Evolutionary conservation across 139 green algal species (phyloP).

Genomic region (Chlorella sp.): DNA sequence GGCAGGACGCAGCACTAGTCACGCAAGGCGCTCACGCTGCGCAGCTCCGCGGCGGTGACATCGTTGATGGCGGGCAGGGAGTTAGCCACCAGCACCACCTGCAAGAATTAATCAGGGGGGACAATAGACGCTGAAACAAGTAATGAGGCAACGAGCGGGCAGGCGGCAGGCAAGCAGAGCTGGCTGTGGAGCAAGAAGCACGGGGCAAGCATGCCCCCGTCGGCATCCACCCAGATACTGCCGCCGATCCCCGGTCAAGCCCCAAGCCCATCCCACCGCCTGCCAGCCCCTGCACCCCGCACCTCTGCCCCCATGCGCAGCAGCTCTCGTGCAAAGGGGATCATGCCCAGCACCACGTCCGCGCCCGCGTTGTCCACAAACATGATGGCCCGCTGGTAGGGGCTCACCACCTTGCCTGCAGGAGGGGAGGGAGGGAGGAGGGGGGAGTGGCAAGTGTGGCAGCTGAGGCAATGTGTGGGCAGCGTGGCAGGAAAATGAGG

Average conservation of each 20-base stretch:
- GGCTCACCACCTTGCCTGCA: constrained; percentile 35
- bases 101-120: neutral
- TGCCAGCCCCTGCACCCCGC: neutral
- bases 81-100: constrained; percentile 94
- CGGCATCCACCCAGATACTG: too few relatives aligned
- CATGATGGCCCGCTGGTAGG: constrained; percentile 86
- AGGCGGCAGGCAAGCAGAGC: neutral
- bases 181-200: neutral
- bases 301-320: constrained; percentile 86
- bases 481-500: neutral
- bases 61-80: constrained; percentile 97
- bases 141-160: too few relatives aligned
- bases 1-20: too few relatives aligned
- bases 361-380: constrained; percentile 98
- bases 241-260: too few relatives aligned
- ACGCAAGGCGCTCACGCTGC: constrained; percentile 36
- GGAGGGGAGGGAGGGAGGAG: neutral
- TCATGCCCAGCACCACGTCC: constrained; percentile 95
- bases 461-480: neutral
- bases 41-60: constrained; percentile 91
- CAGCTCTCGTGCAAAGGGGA: constrained; percentile 95
- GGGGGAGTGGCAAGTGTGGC: neutral
- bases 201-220: neutral
- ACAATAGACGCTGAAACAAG: too few relatives aligned
- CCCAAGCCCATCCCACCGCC: neutral